These are phyloP conservation scores for Scheffersomyces titani DNA, from an alignment of 1,139 yeast species.

Conservation along the genomic window DNA sequence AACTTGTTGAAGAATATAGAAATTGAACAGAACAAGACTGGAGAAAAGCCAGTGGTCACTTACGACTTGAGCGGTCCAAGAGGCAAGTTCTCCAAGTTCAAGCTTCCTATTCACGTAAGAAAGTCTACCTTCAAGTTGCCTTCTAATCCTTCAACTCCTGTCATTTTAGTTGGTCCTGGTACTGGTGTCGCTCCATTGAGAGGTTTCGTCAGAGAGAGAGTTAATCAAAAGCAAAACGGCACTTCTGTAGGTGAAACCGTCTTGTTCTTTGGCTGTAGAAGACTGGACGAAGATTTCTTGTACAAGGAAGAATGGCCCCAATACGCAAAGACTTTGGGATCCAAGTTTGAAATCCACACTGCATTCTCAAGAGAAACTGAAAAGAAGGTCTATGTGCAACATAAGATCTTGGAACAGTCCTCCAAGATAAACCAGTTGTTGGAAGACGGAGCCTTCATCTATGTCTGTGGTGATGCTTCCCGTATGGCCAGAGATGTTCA, in stretches of 20 bases:
- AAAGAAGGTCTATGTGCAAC: constrained; percentile 86
- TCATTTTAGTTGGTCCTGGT: constrained; percentile 96
- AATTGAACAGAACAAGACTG: constrained; percentile 55
- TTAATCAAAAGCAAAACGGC: constrained; percentile 34
- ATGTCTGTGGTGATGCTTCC: constrained; percentile 97
- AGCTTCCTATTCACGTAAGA: constrained; percentile 89
- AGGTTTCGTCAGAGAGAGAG: constrained; percentile 87
- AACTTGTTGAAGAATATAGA: constrained; percentile 79
- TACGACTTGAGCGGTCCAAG: constrained; percentile 87
- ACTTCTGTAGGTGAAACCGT: constrained; percentile 69
- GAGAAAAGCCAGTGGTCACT: constrained; percentile 47
- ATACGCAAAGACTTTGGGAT: constrained; percentile 64
- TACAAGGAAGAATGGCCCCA: constrained; percentile 86
- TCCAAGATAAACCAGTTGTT: constrained; percentile 58
- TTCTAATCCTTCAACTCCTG: constrained; percentile 78
- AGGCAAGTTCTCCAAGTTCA: constrained; percentile 51
- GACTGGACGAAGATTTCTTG: constrained; percentile 69
- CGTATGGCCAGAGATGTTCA: constrained; percentile 98
- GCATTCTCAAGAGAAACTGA: constrained; percentile 78
- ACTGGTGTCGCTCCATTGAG: constrained; percentile 98
- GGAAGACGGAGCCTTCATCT: constrained; percentile 78
- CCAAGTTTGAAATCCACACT: constrained; percentile 66
- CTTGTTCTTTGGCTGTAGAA: constrained; percentile 87
- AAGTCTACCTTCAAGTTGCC: constrained; percentile 95
- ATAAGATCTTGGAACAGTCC: constrained; percentile 64